Evolutionary conservation across 306 rosid genomes (phyloP).

Genomic region (Sophora flavescens): DNA sequence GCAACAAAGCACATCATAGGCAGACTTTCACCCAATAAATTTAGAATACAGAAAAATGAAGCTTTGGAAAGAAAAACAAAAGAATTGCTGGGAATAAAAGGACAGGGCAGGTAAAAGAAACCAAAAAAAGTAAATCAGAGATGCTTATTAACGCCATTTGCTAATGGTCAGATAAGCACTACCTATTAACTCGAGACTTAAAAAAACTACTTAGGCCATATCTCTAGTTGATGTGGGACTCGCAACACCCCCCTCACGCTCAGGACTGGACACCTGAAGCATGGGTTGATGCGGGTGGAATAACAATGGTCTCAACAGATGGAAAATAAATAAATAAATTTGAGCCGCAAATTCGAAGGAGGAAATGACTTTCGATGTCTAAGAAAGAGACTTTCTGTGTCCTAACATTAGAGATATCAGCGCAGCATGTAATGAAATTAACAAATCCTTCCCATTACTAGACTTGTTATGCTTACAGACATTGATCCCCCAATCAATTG

Average conservation of each 20-base stretch:
- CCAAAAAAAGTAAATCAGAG: background rate
- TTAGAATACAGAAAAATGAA: slow-evolving; percentile 10
- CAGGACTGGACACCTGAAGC: too few species aligned
- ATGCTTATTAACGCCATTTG: slow-evolving; percentile 6
- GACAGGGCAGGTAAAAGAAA: background rate
- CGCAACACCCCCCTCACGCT: too few species aligned
- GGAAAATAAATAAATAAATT: background rate
- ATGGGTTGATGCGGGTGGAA: too few species aligned
- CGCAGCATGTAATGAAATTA: background rate
- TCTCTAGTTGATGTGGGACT: too few species aligned
- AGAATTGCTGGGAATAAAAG: background rate
- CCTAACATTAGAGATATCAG: slow-evolving; percentile 2
- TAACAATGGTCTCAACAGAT: background rate
- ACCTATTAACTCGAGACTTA: too few species aligned
- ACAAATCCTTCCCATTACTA: background rate
- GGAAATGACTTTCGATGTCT: slow-evolving; percentile 1
- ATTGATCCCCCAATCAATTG: slow-evolving; percentile 10
- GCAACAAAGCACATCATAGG: too few species aligned
- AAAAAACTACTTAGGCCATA: too few species aligned
- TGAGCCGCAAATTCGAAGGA: background rate
- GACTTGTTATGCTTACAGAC: slow-evolving; percentile 9
- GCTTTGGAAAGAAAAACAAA: background rate
- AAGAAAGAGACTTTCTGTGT: slow-evolving; percentile 11
- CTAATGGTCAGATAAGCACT: slow-evolving; percentile 2
- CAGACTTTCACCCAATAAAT: background rate